Evolutionary conservation across 257 asterid species (phyloP).

Genomic region (Henckelia pumila): DNA sequence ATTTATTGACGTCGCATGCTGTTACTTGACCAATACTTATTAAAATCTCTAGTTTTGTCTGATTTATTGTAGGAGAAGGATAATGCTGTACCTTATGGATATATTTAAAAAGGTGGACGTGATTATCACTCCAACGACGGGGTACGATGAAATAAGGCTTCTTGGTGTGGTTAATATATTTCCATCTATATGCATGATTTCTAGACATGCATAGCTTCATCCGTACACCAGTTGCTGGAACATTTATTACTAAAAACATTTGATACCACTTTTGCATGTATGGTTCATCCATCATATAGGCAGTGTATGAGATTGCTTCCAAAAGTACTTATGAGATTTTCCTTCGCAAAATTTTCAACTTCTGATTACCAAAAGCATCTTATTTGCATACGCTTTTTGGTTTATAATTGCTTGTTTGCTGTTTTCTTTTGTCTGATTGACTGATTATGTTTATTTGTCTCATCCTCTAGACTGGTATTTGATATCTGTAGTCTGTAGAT

Average conservation of each 20-base stretch:
- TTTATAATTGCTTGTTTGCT: not conserved
- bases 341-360: too few relatives aligned
- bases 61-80: slow-evolving; percentile 67
- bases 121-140: slow-evolving; percentile 93
- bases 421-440: not conserved
- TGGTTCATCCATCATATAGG: not conserved
- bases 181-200: slow-evolving; percentile 9
- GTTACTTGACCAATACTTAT: not conserved
- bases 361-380: not conserved
- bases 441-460: too few relatives aligned
- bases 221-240: not conserved
- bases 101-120: slow-evolving; percentile 77
- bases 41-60: slow-evolving; percentile 15
- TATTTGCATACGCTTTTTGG: not conserved
- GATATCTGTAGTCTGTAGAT: too few relatives aligned
- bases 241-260: not conserved
- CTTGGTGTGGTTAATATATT: slow-evolving; percentile 1
- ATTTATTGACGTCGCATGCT: slow-evolving; percentile 8
- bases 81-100: slow-evolving; percentile 82
- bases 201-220: not conserved
- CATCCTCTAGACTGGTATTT: too few relatives aligned
- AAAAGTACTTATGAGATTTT: too few relatives aligned
- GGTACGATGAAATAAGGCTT: slow-evolving; percentile 45
- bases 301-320: too few relatives aligned
- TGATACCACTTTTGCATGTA: not conserved